phyloP scores from a whole-genome alignment of 73 alveolate genomes.

The Strombidium stylifer region DNA sequence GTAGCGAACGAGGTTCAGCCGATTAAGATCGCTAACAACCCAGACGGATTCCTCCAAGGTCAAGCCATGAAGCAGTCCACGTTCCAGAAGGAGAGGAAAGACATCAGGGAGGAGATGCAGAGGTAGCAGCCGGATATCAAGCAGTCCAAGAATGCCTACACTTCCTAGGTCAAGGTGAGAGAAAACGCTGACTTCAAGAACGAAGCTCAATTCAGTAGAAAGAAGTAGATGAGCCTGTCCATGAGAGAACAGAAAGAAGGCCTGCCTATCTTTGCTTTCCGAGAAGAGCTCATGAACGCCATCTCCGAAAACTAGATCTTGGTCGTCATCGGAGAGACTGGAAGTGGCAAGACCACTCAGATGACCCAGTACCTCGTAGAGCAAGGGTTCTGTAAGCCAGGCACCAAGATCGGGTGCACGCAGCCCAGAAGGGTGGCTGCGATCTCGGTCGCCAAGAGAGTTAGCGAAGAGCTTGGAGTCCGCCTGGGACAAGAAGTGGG shows the following conservation, averaged over 20 bases:
- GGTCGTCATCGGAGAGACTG: slow-evolving; percentile 99
- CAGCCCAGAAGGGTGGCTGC: slow-evolving; percentile 99
- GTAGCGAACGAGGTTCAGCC: slow-evolving; percentile 89
- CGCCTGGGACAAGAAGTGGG: slow-evolving; percentile 98
- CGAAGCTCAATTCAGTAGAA: slow-evolving; percentile 55
- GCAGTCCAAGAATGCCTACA: slow-evolving; percentile 81
- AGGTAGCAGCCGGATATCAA: slow-evolving; percentile 73
- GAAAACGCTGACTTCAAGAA: slow-evolving; percentile 66
- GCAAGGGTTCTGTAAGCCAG: slow-evolving; percentile 88
- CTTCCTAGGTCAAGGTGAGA: slow-evolving; percentile 79
- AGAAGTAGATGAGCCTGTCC: no score
- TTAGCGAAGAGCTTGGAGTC: slow-evolving; percentile 94
- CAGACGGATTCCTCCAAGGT: slow-evolving; percentile 93
- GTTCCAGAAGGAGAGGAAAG: slow-evolving; percentile 94
- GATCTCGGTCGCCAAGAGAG: slow-evolving; percentile 98
- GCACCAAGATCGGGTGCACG: slow-evolving; percentile 97
- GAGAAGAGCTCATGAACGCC: slow-evolving; percentile 86
- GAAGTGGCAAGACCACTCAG: slow-evolving; percentile 98
- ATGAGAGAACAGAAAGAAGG: slow-evolving; percentile 94
- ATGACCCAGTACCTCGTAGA: slow-evolving; percentile 99
- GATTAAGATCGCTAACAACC: slow-evolving; percentile 86
- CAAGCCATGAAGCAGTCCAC: slow-evolving; percentile 86
- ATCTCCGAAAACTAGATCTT: slow-evolving; percentile 81
- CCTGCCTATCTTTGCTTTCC: slow-evolving; percentile 95
- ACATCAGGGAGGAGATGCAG: slow-evolving; percentile 75